A percentile compares a stretch with the other conserved stretches of the same genome.
phyloP scores from a whole-genome alignment of 257 asterid genomes.

The Marsdenia floribunda region DNA sequence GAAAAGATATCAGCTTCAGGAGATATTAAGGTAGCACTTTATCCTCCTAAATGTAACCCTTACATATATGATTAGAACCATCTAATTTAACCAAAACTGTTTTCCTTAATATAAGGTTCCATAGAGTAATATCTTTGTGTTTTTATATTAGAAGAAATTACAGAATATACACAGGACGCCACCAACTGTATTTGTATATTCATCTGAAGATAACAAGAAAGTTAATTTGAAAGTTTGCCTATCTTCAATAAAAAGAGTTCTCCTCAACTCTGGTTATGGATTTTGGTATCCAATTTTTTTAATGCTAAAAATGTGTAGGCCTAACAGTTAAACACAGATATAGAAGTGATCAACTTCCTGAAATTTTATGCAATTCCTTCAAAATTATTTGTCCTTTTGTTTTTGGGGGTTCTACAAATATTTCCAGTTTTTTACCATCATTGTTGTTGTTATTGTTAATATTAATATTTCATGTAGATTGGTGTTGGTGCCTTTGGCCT shows the following conservation, averaged over 20 bases:
- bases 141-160: background rate
- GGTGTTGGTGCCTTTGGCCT: conserved; percentile 78
- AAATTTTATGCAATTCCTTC: background rate
- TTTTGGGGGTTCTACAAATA: background rate
- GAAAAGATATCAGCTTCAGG: conserved; percentile 79
- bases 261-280: background rate
- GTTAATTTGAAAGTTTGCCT: background rate
- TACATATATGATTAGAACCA: background rate
- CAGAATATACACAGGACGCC: background rate
- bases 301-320: background rate
- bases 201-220: background rate
- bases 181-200: background rate
- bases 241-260: background rate
- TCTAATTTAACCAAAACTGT: background rate
- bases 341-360: background rate
- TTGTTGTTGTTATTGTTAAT: background rate
- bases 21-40: conserved; percentile 64
- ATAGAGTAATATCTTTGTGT: background rate
- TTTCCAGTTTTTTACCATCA: background rate
- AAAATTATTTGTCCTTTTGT: background rate
- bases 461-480: conserved; percentile 43
- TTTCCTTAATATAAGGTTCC: background rate
- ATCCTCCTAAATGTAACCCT: background rate
- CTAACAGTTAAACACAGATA: background rate
- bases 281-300: background rate